Evolutionary conservation across 2,329 filamentous ascomycete genomes (phyloP).

Genomic region (Tolypocladium endophyticum): DNA sequence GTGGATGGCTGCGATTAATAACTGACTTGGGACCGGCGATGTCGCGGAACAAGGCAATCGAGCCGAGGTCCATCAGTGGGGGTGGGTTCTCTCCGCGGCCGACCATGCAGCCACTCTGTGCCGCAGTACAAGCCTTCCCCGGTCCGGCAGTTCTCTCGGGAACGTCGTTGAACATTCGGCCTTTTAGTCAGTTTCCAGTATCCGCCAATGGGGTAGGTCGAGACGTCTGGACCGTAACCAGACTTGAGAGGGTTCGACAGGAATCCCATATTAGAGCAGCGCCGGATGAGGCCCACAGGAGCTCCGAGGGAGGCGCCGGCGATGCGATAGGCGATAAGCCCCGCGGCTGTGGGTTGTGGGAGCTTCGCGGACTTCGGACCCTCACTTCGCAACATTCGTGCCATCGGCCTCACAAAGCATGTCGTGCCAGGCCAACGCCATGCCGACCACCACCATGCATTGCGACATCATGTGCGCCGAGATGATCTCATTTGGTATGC

Average conservation of each 20-base stretch:
- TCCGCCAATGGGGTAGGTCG: not conserved
- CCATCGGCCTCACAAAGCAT: not conserved
- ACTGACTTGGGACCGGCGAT: not conserved
- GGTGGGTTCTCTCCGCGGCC: not conserved
- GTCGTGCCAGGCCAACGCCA: conserved; percentile 2
- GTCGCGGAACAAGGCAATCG: not conserved
- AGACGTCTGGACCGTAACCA: not conserved
- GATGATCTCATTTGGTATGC: conserved; percentile 24
- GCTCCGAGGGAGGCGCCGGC: not conserved
- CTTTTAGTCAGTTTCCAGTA: not conserved
- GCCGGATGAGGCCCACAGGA: not conserved
- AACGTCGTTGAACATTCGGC: too few relatives aligned
- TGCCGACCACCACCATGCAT: conserved; percentile 1
- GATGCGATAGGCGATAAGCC: not conserved
- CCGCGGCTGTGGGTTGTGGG: not conserved
- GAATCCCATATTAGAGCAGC: not conserved
- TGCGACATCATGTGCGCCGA: conserved; percentile 22
- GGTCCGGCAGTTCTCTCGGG: not conserved
- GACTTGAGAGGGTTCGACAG: not conserved
- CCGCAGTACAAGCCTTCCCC: not conserved
- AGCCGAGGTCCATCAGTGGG: not conserved
- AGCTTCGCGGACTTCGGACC: not conserved
- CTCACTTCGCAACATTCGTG: not conserved
- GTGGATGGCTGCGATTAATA: not conserved
- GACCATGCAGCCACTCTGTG: not conserved